Evolutionary conservation across 2,329 filamentous ascomycete genomes (phyloP).

Genomic region (Penicillium sp.): DNA sequence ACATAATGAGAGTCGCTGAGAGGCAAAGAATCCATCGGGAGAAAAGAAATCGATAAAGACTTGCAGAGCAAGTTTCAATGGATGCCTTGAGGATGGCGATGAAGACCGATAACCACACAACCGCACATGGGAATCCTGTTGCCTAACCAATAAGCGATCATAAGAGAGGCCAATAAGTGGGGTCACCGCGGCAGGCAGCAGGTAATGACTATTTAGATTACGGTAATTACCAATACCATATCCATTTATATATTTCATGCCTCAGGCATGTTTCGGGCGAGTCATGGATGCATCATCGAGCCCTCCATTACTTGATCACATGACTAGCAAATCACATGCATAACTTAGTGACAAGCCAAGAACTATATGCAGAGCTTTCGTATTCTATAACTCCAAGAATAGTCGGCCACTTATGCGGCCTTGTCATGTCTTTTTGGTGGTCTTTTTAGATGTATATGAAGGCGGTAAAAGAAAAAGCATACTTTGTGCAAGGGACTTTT

Average conservation of each 20-base stretch:
- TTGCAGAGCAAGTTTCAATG: conserved; percentile 14
- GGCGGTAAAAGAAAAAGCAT: too few relatives aligned
- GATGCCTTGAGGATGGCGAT: conserved; percentile 24
- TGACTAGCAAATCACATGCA: too few relatives aligned
- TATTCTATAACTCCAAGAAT: too few relatives aligned
- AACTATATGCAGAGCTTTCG: too few relatives aligned
- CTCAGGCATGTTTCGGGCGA: neutral
- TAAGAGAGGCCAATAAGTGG: neutral
- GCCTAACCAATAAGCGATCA: conserved; percentile 42
- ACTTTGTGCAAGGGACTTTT: too few relatives aligned
- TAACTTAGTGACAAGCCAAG: too few relatives aligned
- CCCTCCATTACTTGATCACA: too few relatives aligned
- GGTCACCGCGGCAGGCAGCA: conserved; percentile 36
- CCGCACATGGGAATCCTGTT: conserved; percentile 41
- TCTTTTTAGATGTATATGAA: too few relatives aligned
- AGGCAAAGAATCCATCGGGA: conserved; percentile 11
- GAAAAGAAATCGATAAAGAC: conserved; percentile 8
- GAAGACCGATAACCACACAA: conserved; percentile 29
- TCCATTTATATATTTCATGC: neutral
- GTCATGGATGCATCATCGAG: too few relatives aligned
- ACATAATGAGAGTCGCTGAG: conserved; percentile 16
- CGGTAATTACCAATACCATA: neutral
- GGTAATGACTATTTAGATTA: conserved; percentile 13
- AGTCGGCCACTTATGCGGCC: too few relatives aligned
- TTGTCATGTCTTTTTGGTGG: too few relatives aligned